Percentiles rank a stretch among this genome's conserved stretches.
These are phyloP conservation scores for Tilletiopsis washingtonensis DNA, from an alignment of 1,284 basidiomycete species.

Conservation along the genomic window DNA sequence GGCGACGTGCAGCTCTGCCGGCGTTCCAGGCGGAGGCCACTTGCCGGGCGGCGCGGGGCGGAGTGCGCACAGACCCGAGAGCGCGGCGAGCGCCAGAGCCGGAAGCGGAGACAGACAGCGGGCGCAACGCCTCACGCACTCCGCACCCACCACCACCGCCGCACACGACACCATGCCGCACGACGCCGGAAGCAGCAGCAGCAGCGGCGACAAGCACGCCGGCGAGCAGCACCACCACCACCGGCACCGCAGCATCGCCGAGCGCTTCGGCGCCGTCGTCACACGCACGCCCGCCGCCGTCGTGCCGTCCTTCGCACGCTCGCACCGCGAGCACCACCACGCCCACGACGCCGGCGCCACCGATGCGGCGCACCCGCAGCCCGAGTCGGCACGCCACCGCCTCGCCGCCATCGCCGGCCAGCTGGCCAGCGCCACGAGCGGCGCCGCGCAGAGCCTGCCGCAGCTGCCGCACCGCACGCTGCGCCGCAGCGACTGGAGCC, in stretches of 20 bases:
- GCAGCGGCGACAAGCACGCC: neutral
- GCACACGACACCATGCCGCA: no score
- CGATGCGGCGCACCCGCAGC: neutral
- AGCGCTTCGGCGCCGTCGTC: neutral
- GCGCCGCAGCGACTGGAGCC: slow-evolving; percentile 15
- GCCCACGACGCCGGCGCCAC: neutral
- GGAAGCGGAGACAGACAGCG: no score
- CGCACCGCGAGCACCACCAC: neutral
- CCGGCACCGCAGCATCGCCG: neutral
- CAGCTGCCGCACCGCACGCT: neutral
- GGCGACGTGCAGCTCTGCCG: no score
- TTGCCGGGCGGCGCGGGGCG: no score
- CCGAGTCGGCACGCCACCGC: slow-evolving; percentile 3
- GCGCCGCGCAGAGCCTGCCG: neutral
- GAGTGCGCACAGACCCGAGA: no score
- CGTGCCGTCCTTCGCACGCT: neutral
- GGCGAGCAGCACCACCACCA: neutral
- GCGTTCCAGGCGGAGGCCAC: no score
- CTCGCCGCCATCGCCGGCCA: slow-evolving; percentile 26
- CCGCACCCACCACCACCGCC: no score
- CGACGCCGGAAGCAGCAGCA: neutral
- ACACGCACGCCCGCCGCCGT: neutral
- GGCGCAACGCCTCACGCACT: no score
- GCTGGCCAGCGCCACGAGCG: slow-evolving; percentile 18
- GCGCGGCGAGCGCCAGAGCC: no score